Evolutionary conservation across 2,329 filamentous ascomycete genomes (phyloP).

Genomic region (Fusarium camptoceras): DNA sequence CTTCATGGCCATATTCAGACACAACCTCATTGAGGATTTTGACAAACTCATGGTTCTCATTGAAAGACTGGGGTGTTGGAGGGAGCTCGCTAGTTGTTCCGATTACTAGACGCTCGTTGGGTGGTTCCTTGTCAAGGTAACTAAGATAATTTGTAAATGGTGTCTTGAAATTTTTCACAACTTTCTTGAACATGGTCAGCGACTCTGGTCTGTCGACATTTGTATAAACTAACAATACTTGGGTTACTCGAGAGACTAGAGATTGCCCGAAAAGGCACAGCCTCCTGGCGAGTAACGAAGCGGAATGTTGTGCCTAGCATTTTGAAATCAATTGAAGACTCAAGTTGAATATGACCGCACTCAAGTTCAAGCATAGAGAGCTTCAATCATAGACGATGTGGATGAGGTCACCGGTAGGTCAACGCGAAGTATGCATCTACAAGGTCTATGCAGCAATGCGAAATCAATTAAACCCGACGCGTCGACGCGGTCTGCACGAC

Average conservation of each 20-base stretch:
- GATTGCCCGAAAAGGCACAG: conserved; percentile 50
- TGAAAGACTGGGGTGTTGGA: conserved; percentile 70
- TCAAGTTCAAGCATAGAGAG: conserved; percentile 1
- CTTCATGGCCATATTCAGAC: conserved; percentile 64
- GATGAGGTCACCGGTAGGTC: conserved; percentile 50
- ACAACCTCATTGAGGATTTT: conserved; percentile 69
- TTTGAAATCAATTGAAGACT: conserved; percentile 15
- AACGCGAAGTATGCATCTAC: conserved; percentile 37
- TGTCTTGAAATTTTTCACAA: conserved; percentile 62
- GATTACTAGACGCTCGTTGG: conserved; percentile 65
- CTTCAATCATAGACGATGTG: conserved; percentile 12
- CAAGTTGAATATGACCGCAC: conserved; percentile 1
- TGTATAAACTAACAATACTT: conserved; percentile 61
- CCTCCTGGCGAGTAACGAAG: conserved; percentile 35
- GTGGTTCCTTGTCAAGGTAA: conserved; percentile 69
- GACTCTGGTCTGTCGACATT: neutral
- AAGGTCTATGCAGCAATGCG: conserved; percentile 45
- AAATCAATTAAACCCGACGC: conserved; percentile 57
- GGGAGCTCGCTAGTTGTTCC: conserved; percentile 69
- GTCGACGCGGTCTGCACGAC: conserved; percentile 51
- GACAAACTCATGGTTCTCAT: conserved; percentile 70
- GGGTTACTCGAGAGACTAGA: conserved; percentile 64
- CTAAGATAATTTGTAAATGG: conserved; percentile 66
- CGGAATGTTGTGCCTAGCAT: conserved; percentile 48
- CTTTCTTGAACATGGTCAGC: conserved; percentile 61